Evolutionary conservation across 331 rosid genomes (phyloP).

Genomic region (Malus hybrid): DNA sequence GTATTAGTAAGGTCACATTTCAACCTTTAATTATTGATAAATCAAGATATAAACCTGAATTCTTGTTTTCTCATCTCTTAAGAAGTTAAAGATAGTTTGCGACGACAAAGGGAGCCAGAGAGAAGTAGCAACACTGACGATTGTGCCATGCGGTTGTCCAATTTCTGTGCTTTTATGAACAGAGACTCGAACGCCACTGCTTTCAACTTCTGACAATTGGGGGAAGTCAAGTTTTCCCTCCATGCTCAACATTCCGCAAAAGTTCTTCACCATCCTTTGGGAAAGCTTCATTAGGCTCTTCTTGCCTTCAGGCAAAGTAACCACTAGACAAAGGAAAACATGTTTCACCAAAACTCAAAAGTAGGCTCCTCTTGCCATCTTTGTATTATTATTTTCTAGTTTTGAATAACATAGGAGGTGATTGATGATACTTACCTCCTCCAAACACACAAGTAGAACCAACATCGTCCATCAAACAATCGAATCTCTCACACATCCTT

Average conservation of each 20-base stretch:
- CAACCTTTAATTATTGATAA: background rate
- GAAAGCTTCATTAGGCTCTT: slow-evolving; percentile 44
- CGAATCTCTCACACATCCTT: slow-evolving; percentile 61
- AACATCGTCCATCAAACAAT: slow-evolving; percentile 6
- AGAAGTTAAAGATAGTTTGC: slow-evolving; percentile 31
- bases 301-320: slow-evolving; percentile 33
- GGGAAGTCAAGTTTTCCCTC: slow-evolving; percentile 35
- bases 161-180: slow-evolving; percentile 15
- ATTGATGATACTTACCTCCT: slow-evolving; percentile 22
- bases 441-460: slow-evolving; percentile 16
- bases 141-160: slow-evolving; percentile 27
- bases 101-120: slow-evolving; percentile 37
- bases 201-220: slow-evolving; percentile 27
- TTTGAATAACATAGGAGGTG: too few species aligned
- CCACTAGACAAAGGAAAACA: slow-evolving; percentile 20
- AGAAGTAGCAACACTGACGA: slow-evolving; percentile 36
- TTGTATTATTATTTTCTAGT: too few species aligned
- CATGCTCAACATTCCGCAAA: slow-evolving; percentile 40
- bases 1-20: background rate
- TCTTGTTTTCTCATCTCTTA: slow-evolving; percentile 32
- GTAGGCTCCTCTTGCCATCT: too few species aligned
- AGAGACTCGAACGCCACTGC: slow-evolving; percentile 28
- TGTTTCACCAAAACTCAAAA: background rate
- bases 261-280: slow-evolving; percentile 59
- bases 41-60: slow-evolving; percentile 31